A percentile compares a stretch with the other conserved stretches of the same genome.
phyloP scores from a whole-genome alignment of 805 yeast species.

The Candida silvatica region DNA sequence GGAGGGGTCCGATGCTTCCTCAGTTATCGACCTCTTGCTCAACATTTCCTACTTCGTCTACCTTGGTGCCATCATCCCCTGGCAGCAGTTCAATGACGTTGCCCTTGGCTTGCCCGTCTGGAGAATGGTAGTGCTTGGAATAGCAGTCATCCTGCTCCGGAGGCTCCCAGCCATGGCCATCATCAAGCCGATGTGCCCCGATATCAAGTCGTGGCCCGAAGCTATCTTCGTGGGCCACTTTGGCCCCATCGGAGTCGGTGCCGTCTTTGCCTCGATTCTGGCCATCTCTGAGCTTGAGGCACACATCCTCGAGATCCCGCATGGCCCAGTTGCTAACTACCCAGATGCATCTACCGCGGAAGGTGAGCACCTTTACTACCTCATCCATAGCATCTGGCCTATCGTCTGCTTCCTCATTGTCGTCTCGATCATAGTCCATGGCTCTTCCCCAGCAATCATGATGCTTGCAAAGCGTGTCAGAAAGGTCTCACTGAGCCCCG shows the following conservation, averaged over 20 bases:
- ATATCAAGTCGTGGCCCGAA: conserved; percentile 51
- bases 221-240: conserved; percentile 65
- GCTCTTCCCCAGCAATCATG: conserved; percentile 45
- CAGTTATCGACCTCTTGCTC: conserved; percentile 51
- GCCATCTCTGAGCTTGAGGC: conserved; percentile 25
- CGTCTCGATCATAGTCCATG: conserved; percentile 46
- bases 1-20: conserved; percentile 49
- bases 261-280: conserved; percentile 22
- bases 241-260: conserved; percentile 56
- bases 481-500: no score
- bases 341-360: conserved; percentile 8
- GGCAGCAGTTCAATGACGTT: conserved; percentile 46
- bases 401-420: conserved; percentile 40
- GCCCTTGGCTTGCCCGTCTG: conserved; percentile 38
- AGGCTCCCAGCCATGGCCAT: conserved; percentile 47
- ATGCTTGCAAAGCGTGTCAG: conserved; percentile 58
- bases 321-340: conserved; percentile 16
- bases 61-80: conserved; percentile 61
- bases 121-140: conserved; percentile 39
- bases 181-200: conserved; percentile 49
- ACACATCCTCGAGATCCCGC: conserved; percentile 27
- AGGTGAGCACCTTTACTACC: conserved; percentile 12
- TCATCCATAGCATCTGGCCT: conserved; percentile 34
- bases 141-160: conserved; percentile 42
- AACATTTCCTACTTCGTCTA: conserved; percentile 59